Evolutionary conservation across 768 basidiomycete genomes (phyloP), one percentile per base, ranked within the genome.

Genomic region (Omphalotus guepiniiformis): DNA sequence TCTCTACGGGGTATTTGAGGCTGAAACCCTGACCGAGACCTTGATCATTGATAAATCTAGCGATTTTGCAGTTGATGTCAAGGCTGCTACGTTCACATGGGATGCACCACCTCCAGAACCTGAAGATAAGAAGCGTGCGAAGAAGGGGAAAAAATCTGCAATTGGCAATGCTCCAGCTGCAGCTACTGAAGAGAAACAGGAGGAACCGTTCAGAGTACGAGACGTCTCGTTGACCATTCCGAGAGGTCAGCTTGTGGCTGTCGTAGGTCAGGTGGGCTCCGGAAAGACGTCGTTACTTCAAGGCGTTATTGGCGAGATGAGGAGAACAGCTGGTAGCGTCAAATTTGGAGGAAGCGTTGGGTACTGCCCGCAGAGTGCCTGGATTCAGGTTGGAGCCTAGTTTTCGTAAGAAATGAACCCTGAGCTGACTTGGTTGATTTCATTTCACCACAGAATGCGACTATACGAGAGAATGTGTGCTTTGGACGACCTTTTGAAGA

Each of bases 291-390:
- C 80, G 1, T 64, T 91, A 22, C 68, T 91, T 34, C 83, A 90
- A 53, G 88, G 80, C 6, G 58, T 90, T 25, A 80, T 88, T 48
- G 87, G 87, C 2, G 92, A 94, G 63, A 94, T 94, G 92, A 72
- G 84, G 49, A 72, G 73, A 53, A 82, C 79, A 1, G 61, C 66
- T 11, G 91, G 91, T 2, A 74, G 66, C 7, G 78, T 89, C 30
- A 72, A 69, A 26, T 88, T 93, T 57, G 85, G 88, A 48, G 89
- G 86, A 0, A 76, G 78, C 8, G 77, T 92, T 8, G 83, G 82
- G 1, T 91, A 93, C 62, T 93, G 88, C 55, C 82, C 85, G 13
- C 93, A 97, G 60, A 83, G 74, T 36, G 85, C 93, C 9, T 96
- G 93, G 92, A 94, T 97, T 49, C 89, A 93, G 64, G 82, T 78